phyloP scores from a whole-genome alignment of 2,329 filamentous ascomycete genomes.

The Xylaria sp. region DNA sequence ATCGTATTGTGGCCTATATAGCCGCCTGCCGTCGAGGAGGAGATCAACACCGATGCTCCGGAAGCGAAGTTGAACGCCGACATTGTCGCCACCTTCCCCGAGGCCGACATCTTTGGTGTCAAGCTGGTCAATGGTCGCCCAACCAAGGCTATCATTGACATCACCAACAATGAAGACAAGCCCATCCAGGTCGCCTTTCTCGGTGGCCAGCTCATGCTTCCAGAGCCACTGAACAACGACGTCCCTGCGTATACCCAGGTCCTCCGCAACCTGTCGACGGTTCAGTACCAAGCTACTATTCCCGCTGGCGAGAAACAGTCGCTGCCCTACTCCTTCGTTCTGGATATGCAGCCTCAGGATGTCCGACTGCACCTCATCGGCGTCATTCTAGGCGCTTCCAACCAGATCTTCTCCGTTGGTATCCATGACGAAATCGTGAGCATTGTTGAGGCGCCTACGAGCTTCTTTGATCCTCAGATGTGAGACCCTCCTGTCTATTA shows the following conservation, averaged over 20 bases:
- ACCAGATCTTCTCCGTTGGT: constrained; percentile 77
- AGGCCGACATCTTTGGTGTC: constrained; percentile 88
- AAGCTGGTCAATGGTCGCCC: constrained; percentile 94
- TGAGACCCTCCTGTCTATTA: constrained; percentile 59
- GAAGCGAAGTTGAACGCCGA: constrained; percentile 69
- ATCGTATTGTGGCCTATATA: constrained; percentile 8
- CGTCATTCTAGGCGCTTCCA: constrained; percentile 74
- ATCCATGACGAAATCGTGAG: constrained; percentile 85
- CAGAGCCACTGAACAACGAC: constrained; percentile 62
- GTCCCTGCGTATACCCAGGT: constrained; percentile 64
- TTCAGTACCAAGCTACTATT: constrained; percentile 78
- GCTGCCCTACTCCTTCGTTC: constrained; percentile 84
- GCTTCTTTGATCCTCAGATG: constrained; percentile 96
- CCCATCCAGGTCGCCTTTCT: constrained; percentile 81
- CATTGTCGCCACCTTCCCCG: constrained; percentile 70
- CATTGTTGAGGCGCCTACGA: constrained; percentile 90
- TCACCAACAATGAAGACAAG: constrained; percentile 84
- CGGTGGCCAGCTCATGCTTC: constrained; percentile 76
- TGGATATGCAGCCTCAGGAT: constrained; percentile 93
- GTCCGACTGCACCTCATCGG: constrained; percentile 81
- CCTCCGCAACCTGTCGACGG: constrained; percentile 85
- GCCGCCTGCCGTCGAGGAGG: constrained; percentile 46
- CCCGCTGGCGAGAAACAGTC: constrained; percentile 80
- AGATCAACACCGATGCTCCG: constrained; percentile 40
- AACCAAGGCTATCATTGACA: constrained; percentile 82